Conservation (phyloP, 768 basidiomycete species). For the Favolaschia claudopus region DNA sequence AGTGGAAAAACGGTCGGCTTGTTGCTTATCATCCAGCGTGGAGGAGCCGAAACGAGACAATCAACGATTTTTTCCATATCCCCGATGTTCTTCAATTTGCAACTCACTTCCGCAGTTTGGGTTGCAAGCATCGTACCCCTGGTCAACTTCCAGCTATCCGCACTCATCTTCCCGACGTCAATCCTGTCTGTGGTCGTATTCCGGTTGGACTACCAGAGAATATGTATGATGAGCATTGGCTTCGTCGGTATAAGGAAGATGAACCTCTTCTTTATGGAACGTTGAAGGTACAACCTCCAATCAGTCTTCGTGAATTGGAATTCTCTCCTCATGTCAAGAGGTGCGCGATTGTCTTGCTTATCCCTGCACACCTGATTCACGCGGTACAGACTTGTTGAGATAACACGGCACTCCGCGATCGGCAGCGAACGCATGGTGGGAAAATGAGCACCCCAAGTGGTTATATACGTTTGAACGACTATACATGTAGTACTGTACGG, state of each 20-base stretch:
- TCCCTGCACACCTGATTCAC: too few relatives aligned
- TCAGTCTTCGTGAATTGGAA: neutral
- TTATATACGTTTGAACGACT: too few relatives aligned
- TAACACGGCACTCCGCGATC: too few relatives aligned
- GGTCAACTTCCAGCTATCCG: conserved; percentile 10
- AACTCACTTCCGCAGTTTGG: neutral
- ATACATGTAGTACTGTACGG: too few relatives aligned
- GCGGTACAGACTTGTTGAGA: too few relatives aligned
- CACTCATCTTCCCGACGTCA: neutral
- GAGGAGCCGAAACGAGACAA: neutral
- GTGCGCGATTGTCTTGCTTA: too few relatives aligned
- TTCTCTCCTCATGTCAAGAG: neutral
- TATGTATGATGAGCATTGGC: conserved; percentile 12
- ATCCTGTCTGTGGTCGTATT: neutral
- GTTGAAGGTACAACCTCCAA: neutral
- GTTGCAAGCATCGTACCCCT: conserved; percentile 1
- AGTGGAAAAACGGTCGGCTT: neutral
- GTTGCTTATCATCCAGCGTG: conserved; percentile 5
- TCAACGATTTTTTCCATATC: conserved; percentile 3
- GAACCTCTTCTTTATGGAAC: conserved; percentile 3
- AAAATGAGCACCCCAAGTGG: too few relatives aligned
- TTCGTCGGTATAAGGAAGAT: conserved; percentile 4
- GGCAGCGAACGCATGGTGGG: too few relatives aligned
- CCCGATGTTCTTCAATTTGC: neutral
- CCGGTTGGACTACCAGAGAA: conserved; percentile 8